phyloP scores from a whole-genome alignment of 139 green algal species.

The Coccomyxa sp. region DNA sequence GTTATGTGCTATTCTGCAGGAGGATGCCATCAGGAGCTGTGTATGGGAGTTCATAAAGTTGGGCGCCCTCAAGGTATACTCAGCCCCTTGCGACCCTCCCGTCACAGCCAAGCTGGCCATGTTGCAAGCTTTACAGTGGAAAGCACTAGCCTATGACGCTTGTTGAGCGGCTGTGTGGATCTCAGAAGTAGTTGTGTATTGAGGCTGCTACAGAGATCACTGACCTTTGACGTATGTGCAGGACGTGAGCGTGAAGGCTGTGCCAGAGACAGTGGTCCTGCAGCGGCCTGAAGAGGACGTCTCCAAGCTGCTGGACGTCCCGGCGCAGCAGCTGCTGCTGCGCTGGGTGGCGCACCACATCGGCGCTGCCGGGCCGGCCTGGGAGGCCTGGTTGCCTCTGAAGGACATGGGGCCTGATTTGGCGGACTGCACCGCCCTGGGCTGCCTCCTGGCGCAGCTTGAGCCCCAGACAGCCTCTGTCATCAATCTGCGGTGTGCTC shows the following conservation, averaged over 20 bases:
- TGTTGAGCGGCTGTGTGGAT: too few species aligned
- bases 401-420: conserved; percentile 21
- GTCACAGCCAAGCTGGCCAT: too few species aligned
- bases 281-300: conserved; percentile 22
- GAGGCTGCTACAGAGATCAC: background rate
- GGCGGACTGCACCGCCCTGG: conserved; percentile 17
- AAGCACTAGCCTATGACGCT: too few species aligned
- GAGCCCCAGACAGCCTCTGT: conserved; percentile 6
- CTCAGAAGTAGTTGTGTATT: background rate
- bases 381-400: conserved; percentile 9
- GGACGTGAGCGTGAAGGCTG: conserved; percentile 17
- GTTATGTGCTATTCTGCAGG: background rate
- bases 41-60: conserved; percentile 25
- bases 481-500: conserved; percentile 9
- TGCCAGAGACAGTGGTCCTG: conserved; percentile 21
- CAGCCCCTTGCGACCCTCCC: too few species aligned
- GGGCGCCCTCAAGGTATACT: conserved; percentile 22
- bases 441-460: conserved; percentile 20
- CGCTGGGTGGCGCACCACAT: conserved; percentile 37
- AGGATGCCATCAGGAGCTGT: background rate
- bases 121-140: too few species aligned
- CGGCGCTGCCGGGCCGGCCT: conserved; percentile 1
- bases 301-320: conserved; percentile 8
- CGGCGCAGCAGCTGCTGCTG: conserved; percentile 29
- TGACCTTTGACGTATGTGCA: too few species aligned